These are phyloP conservation scores for Didymella pinodella DNA, from an alignment of 2,329 filamentous ascomycete species.

Conservation along the genomic window DNA sequence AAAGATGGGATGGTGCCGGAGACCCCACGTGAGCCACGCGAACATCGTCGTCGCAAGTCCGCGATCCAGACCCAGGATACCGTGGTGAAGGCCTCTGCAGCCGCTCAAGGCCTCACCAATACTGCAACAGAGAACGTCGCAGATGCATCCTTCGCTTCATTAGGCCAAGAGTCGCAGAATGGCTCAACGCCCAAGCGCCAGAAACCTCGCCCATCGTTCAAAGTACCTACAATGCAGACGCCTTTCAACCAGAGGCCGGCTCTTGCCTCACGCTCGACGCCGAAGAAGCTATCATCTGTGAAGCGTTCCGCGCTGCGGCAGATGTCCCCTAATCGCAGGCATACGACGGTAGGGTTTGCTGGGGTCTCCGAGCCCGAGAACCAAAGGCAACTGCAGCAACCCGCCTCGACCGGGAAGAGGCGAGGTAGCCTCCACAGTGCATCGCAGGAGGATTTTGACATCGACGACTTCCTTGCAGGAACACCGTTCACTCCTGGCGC, in stretches of 20 bases:
- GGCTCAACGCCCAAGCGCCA: conserved; percentile 54
- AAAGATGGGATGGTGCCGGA: conserved; percentile 23
- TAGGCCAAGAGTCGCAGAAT: conserved; percentile 25
- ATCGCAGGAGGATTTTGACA: conserved; percentile 48
- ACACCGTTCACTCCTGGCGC: conserved; percentile 48
- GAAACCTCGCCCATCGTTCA: conserved; percentile 46
- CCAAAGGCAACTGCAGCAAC: conserved; percentile 11
- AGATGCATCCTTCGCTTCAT: conserved; percentile 38
- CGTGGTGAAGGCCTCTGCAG: conserved; percentile 2
- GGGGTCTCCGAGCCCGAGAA: conserved; percentile 26
- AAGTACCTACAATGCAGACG: conserved; percentile 40
- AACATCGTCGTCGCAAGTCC: conserved; percentile 39
- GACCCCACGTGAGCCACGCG: conserved; percentile 23
- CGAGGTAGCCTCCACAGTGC: conserved; percentile 30
- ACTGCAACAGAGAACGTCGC: conserved; percentile 29
- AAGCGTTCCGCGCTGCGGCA: conserved; percentile 42
- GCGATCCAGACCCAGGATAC: conserved; percentile 22
- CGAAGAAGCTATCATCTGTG: conserved; percentile 29
- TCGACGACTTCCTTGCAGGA: conserved; percentile 50
- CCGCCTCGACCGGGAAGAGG: conserved; percentile 19
- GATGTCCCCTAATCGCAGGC: conserved; percentile 46
- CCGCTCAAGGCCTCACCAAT: conserved; percentile 17
- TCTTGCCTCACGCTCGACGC: conserved; percentile 20
- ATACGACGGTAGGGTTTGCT: conserved; percentile 40
- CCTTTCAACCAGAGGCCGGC: conserved; percentile 33